Percentiles rank a stretch among this genome's conserved stretches.
Conservation (phyloP, 2,329 filamentous ascomycete genomes). For the Cordyceps javanica region DNA sequence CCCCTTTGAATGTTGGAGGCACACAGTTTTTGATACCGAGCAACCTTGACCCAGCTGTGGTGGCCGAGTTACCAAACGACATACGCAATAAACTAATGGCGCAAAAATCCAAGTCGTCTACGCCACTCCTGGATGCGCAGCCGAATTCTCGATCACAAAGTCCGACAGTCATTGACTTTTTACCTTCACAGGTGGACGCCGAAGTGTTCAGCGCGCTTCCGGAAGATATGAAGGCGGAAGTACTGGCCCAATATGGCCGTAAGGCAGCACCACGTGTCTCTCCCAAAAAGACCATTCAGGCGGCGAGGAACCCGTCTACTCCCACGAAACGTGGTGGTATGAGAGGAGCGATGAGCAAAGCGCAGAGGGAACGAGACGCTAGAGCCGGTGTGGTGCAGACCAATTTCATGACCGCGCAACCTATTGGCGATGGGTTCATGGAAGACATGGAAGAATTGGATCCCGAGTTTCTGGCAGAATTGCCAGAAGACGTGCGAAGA, state of each 20-base stretch:
- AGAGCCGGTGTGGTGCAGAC: slow-evolving; percentile 64
- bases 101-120: slow-evolving; percentile 36
- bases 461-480: slow-evolving; percentile 68
- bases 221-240: slow-evolving; percentile 76
- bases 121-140: slow-evolving; percentile 22
- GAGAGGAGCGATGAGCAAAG: slow-evolving; percentile 35
- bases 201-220: slow-evolving; percentile 80
- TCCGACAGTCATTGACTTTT: slow-evolving; percentile 34
- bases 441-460: slow-evolving; percentile 49
- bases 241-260: slow-evolving; percentile 64
- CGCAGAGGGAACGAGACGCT: slow-evolving; percentile 46
- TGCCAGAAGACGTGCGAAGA: slow-evolving; percentile 72
- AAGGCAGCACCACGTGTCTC: slow-evolving; percentile 40
- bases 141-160: slow-evolving; percentile 31
- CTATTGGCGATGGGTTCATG: slow-evolving; percentile 21
- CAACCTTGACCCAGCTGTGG: slow-evolving; percentile 72
- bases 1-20: slow-evolving; percentile 70
- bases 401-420: slow-evolving; percentile 53
- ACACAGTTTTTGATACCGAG: slow-evolving; percentile 89
- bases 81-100: slow-evolving; percentile 71
- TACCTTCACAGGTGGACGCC: slow-evolving; percentile 76
- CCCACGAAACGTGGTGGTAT: slow-evolving; percentile 58
- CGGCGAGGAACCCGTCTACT: slow-evolving; percentile 46
- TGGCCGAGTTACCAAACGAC: slow-evolving; percentile 77
- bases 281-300: slow-evolving; percentile 50